Base-by-base conservation (phyloP, 352 stramenopile species). In the Aphanomyces cochlioides region DNA sequence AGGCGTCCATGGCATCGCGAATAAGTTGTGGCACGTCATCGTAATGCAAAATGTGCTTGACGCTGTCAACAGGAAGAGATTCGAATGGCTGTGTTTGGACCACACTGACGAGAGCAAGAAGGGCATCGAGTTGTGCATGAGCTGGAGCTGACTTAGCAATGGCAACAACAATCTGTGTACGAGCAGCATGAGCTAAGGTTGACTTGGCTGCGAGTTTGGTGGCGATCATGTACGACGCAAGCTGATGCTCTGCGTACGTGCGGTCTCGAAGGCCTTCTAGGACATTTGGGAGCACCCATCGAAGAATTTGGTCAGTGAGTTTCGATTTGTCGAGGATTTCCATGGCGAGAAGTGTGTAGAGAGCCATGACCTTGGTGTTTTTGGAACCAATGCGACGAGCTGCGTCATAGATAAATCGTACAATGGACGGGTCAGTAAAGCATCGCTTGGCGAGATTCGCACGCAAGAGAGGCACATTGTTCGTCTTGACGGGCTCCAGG, bases 171-270 rank as follows among this genome's bases (percentile, higher is more conserved):
- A 70, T 10, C 40, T 70, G 64, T 8, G 53, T 28, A 2, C 64
- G 64, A 6, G 64, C 64, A 6, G 64, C 54, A 45, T 54, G 64
- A 6, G 81, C 85, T 37, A 95, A 67, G 36, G 82, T 86, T 39
- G 85, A 83, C 75, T 93, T 93, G 41, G 88, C 89, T 59, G 85
- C 78, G 28, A 95, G 68, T 73, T 95, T 95, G 7, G 85, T 93
- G 48, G 90, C 71, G 58, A 94, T 76, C 85, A 95, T 95, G 73
- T 92, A 95, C 41, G 83, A 84, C 10, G 86, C 82, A 0, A 83
- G 82, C 76, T 95, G 88, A 57, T 93, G 77, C 69, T 95, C 88
- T 5, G 86, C 84, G 57, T 89, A 87, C 1, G 48, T 69, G 13
- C 76, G 78, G 72, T 77, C 83, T 69, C 92, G 91, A 45, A 93